Base-by-base conservation (phyloP, 257 asterid species). In the Rauvolfia tetraphylla region DNA sequence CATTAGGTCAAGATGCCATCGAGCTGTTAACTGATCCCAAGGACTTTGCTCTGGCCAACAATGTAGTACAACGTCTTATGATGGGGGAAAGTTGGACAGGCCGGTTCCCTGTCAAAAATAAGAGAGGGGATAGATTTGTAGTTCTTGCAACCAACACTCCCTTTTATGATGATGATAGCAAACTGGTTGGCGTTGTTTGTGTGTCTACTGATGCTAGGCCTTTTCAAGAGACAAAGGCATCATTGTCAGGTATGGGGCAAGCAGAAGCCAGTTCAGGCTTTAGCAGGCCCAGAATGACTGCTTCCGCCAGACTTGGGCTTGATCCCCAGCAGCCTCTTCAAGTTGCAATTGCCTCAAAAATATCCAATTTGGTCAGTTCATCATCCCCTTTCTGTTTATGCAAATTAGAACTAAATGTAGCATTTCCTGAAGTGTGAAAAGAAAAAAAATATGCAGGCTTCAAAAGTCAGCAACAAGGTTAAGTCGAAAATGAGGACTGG, bases 51-150 rank as follows among this genome's bases (percentile, higher is more conserved):
- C 80, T 79, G 27, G 97, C 90, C 73, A 75, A 36, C 71, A 80
- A 87, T 79, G 90, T 92, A 77, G 73, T 92, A 56, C 51, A 75
- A 10, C 88, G 89, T 25, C 93, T 88, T 38, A 49, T 68, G 10
- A 80, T 69, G 87, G 98, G 97, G 29, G 93, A 95, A 82, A 84
- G 81, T 78, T 95, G 99, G 98, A 92, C 93, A 0, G 99, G 99
- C 38, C 87, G 86, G 79, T 91, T 90, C 81, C 97, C 99, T 29
- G 89, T 91, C 31, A 90, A 79, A 80, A 86, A 82, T 69, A 92
- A 86, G 88, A 84, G 39, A 23, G 97, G 98, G 29, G 85, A 83
- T 29, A 85, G 88, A 79, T 89, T 95, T 73, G 33, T 79, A 72
- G 84, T 89, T 23, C 71, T 89, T 74, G 89, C 88, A 57, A 92